phyloP scores from a whole-genome alignment of 2,329 filamentous ascomycete species.

The Aspergillus candidus region DNA sequence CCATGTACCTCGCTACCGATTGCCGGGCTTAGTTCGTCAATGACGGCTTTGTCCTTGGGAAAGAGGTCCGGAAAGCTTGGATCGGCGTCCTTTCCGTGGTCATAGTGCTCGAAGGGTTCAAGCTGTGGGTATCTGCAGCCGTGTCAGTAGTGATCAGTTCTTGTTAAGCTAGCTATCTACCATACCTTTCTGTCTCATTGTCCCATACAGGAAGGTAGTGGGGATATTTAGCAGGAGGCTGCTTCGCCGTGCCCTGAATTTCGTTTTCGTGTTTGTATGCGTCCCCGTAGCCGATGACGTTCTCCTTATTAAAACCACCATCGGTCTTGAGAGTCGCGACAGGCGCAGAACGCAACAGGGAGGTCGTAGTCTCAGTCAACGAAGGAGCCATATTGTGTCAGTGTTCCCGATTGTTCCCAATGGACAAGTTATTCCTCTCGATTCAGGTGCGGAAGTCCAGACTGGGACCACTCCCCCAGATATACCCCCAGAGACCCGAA shows the following conservation, averaged over 20 bases:
- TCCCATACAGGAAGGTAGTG: slow-evolving; percentile 71
- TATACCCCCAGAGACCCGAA: slow-evolving; percentile 2
- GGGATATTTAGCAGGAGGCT: slow-evolving; percentile 57
- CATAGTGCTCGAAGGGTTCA: slow-evolving; percentile 63
- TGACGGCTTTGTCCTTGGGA: slow-evolving; percentile 35
- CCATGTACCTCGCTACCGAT: slow-evolving; percentile 68
- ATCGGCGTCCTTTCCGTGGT: slow-evolving; percentile 72
- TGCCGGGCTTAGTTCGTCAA: slow-evolving; percentile 61
- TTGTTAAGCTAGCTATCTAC: background rate
- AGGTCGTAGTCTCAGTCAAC: slow-evolving; percentile 24
- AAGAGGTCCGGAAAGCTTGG: slow-evolving; percentile 63
- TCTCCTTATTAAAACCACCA: slow-evolving; percentile 33
- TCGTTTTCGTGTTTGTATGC: slow-evolving; percentile 45
- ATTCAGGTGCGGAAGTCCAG: no score
- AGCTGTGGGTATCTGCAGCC: slow-evolving; percentile 52
- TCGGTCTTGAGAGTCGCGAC: slow-evolving; percentile 23
- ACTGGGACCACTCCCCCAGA: background rate
- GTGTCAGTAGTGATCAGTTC: slow-evolving; percentile 1
- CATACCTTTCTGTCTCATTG: slow-evolving; percentile 42
- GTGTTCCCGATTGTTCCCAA: background rate
- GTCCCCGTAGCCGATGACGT: slow-evolving; percentile 27
- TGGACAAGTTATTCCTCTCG: background rate
- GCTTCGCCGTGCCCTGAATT: slow-evolving; percentile 47
- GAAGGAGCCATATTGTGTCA: slow-evolving; percentile 29
- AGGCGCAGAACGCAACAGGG: slow-evolving; percentile 19